Base-by-base conservation (phyloP, 495 filamentous ascomycete genomes). In the Apodospora peruviana region DNA sequence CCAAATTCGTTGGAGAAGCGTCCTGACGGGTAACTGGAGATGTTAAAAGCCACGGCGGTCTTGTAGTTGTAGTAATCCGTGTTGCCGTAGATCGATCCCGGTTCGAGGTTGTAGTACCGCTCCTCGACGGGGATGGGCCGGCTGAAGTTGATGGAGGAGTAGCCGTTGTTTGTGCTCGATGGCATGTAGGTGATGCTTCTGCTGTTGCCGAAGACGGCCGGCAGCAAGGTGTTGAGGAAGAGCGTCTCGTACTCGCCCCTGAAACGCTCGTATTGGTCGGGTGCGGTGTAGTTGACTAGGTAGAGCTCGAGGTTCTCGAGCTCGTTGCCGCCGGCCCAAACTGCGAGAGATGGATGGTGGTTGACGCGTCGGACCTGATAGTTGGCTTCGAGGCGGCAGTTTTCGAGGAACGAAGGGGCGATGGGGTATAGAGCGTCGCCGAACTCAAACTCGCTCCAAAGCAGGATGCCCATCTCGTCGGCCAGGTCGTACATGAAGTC, bases 61-160 rank as follows among this genome's bases (percentile, higher is more conserved):
- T 81, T 67, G 50, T 88, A 88, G 51, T 85, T 79, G 65, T 88
- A 88, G 57, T 81, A 77, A 47, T 87, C 83, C 8, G 82, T 86
- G 56, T 87, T 79, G 10, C 81, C 81, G 56, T 87, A 85, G 29
- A 84, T 76, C 3, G 66, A 64, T 1, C 81, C 81, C 14, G 63
- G 45, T 0, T 77, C 79, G 4, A 65, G 57, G 54, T 86, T 84
- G 36, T 78, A 50, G 58, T 86, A 87, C 37, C 84, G 66, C 57
- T 84, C 72, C 0, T 70, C 70, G 59, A 86, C 80, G 1, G 83
- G 82, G 8, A 78, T 67, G 1, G 79, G 67, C 2, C 69, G 64
- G 8, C 74, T 78, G 45, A 82, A 74, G 47, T 88, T 69, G 24
- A 87, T 66, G 2, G 59, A 60, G 3, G 81, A 57, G 55, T 79